These are phyloP conservation scores for Buxus sempervirens DNA, from an alignment of 164 flowering plant genomes.

Conservation along the genomic window DNA sequence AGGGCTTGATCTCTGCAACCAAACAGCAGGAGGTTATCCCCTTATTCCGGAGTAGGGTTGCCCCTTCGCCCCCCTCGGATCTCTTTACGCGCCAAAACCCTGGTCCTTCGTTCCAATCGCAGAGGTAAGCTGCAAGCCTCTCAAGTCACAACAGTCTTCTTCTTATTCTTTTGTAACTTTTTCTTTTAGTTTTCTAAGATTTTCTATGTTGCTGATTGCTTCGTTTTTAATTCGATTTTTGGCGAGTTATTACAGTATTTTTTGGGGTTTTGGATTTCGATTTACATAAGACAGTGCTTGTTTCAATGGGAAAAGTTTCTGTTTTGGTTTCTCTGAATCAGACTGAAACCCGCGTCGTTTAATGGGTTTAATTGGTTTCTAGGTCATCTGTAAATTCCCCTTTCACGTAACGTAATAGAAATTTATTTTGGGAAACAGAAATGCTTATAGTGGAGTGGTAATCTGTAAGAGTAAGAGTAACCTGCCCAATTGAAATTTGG, in stretches of 20 bases:
- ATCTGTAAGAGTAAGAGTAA: too few relatives aligned
- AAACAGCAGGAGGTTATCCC: conserved; percentile 5
- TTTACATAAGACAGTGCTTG: neutral
- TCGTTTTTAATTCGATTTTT: neutral
- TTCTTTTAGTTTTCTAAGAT: too few relatives aligned
- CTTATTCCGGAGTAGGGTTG: conserved; percentile 9
- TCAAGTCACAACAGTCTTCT: too few relatives aligned
- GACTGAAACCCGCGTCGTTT: neutral
- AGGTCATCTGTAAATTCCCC: too few relatives aligned
- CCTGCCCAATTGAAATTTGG: too few relatives aligned
- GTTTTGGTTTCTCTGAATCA: neutral
- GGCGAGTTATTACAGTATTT: neutral
- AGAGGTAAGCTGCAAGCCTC: neutral
- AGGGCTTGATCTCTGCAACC: conserved; percentile 14
- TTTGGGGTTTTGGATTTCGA: conserved; percentile 1
- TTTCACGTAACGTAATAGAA: too few relatives aligned
- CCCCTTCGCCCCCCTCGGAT: neutral
- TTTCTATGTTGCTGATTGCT: neutral
- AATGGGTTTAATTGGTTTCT: neutral
- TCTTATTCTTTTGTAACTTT: neutral
- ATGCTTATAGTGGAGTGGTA: too few relatives aligned
- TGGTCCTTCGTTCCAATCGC: neutral
- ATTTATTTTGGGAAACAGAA: neutral
- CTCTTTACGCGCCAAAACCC: conserved; percentile 7
- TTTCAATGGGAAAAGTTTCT: neutral